Conservation (phyloP, 805 yeast genomes). For the Blastobotrys attinorum region DNA sequence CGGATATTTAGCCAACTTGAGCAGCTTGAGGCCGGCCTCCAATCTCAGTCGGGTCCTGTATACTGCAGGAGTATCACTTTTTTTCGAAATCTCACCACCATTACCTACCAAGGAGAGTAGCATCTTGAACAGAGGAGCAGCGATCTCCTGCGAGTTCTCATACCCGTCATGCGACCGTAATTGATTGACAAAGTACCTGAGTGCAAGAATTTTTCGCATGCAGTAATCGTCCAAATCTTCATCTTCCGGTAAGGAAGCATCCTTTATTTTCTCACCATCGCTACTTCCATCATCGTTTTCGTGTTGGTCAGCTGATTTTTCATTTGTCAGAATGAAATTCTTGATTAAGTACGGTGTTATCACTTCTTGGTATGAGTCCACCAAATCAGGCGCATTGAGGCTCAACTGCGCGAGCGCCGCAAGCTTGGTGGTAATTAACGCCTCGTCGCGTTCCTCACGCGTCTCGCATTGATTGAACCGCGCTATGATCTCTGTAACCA, state of each 20-base stretch:
- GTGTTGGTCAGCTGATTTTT: conserved; percentile 45
- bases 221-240: conserved; percentile 34
- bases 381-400: conserved; percentile 37
- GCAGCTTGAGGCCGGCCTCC: conserved; percentile 55
- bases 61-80: conserved; percentile 44
- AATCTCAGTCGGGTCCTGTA: conserved; percentile 57
- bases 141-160: conserved; percentile 36
- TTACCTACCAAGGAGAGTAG: conserved; percentile 59
- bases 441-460: background rate
- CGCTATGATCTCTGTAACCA: conserved; percentile 25
- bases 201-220: conserved; percentile 42
- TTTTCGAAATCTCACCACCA: conserved; percentile 70
- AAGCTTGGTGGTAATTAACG: conserved; percentile 45
- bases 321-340: conserved; percentile 48
- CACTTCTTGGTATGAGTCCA: conserved; percentile 48
- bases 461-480: background rate
- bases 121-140: conserved; percentile 60
- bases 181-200: conserved; percentile 54
- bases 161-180: conserved; percentile 33
- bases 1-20: conserved; percentile 56
- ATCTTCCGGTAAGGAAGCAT: conserved; percentile 40
- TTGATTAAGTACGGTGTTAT: conserved; percentile 54
- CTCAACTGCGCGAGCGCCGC: conserved; percentile 55
- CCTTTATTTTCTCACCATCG: conserved; percentile 1
- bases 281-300: conserved; percentile 23